Conservation (phyloP, 805 yeast species). For the Ogataea paraovalis region DNA sequence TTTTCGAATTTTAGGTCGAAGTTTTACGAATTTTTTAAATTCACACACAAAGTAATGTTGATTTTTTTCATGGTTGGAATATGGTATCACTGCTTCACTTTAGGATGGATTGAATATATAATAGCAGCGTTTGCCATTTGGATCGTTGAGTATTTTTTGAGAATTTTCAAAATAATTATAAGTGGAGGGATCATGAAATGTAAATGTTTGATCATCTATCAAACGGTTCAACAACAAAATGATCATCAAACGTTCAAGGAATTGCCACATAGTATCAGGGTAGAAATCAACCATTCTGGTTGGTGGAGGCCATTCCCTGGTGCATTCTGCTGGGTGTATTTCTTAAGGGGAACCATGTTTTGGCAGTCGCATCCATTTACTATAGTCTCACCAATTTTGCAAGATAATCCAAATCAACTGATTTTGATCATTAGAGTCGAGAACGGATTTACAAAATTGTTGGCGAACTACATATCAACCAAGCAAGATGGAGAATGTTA, state of each 20-base stretch:
- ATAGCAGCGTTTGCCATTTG: conserved; percentile 61
- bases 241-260: neutral
- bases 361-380: conserved; percentile 74
- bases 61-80: conserved; percentile 39
- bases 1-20: conserved; percentile 33
- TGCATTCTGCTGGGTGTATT: conserved; percentile 56
- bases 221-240: conserved; percentile 7
- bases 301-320: conserved; percentile 58
- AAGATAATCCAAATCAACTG: conserved; percentile 39
- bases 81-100: conserved; percentile 44
- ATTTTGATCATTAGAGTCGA: conserved; percentile 46
- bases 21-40: conserved; percentile 44
- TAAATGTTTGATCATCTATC: conserved; percentile 33
- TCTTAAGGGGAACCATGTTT: conserved; percentile 41
- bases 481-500: conserved; percentile 32
- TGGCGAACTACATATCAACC: conserved; percentile 32
- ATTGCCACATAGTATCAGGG: conserved; percentile 40
- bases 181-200: conserved; percentile 62
- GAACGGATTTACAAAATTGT: conserved; percentile 46
- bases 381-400: conserved; percentile 38
- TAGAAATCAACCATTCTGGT: conserved; percentile 47
- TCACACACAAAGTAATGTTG: conserved; percentile 39
- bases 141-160: conserved; percentile 59
- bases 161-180: conserved; percentile 49
- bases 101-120: conserved; percentile 48